A percentile compares a stretch with the other conserved stretches of the same genome.
phyloP scores from a whole-genome alignment of 1,139 yeast genomes.

The Hemisphaericaspora xylanilytica region DNA sequence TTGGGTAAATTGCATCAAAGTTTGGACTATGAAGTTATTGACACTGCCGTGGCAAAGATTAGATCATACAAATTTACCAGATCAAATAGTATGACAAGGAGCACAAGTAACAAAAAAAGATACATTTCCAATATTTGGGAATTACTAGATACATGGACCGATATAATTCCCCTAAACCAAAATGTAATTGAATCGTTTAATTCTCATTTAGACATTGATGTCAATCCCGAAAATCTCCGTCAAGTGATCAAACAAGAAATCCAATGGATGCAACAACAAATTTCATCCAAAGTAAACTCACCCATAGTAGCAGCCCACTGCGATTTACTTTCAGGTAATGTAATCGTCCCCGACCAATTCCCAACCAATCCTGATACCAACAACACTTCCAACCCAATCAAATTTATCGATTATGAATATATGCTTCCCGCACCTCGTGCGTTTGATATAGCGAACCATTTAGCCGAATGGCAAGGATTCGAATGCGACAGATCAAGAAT shows the following conservation, averaged over 20 bases:
- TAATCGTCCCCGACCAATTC: conserved; percentile 50
- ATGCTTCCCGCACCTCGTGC: conserved; percentile 80
- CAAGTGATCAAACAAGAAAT: conserved; percentile 49
- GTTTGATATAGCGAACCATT: conserved; percentile 81
- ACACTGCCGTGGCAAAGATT: conserved; percentile 48
- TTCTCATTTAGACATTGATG: conserved; percentile 26
- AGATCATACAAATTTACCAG: conserved; percentile 25
- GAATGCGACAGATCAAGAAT: conserved; percentile 63
- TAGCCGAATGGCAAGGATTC: conserved; percentile 87
- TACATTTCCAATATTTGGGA: conserved; percentile 56
- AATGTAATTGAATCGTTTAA: conserved; percentile 43
- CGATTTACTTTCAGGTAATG: conserved; percentile 70
- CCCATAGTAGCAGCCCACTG: conserved; percentile 67
- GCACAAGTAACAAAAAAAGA: conserved; percentile 22
- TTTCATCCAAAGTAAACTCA: conserved; percentile 39
- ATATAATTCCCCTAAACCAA: conserved; percentile 51
- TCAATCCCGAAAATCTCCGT: conserved; percentile 31
- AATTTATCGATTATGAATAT: conserved; percentile 79
- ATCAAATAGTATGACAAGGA: conserved; percentile 15
- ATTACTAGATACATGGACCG: conserved; percentile 60
- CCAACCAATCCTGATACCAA: background rate
- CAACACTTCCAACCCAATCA: conserved; percentile 43
- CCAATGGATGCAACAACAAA: conserved; percentile 47
- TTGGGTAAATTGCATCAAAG: conserved; percentile 71
- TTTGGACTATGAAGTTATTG: conserved; percentile 45